Evolutionary conservation across 2,329 filamentous ascomycete genomes (phyloP), one percentile per base, ranked within the genome.

Genomic region (Zymoseptoria ardabiliae): DNA sequence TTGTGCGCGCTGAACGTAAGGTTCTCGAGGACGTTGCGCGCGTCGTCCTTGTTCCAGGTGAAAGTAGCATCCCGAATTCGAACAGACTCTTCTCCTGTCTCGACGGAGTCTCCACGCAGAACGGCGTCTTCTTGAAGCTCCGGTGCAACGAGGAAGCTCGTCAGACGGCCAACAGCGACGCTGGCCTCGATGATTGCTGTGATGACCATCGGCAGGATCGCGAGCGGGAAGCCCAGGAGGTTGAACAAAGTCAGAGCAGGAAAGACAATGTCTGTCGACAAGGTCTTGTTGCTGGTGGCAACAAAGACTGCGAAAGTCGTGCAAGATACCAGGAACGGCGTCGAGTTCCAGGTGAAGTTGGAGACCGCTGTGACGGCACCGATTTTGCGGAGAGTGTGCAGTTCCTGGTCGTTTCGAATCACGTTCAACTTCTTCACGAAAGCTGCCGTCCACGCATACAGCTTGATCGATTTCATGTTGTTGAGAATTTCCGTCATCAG

Each of bases 401-500:
- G 80, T 76, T 99, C 94, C 68, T 91, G 85, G 70, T 99, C 94
- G 75, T 99, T 99, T 75, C 94, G 86, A 61, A 99, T 91, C 73
- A 90, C 89, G 76, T 94, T 97, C 60, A 99, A 85, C 76, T 96
- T 96, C 75, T 91, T 94, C 87, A 97, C 96, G 72, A 99, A 99
- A 13, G 94, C 93, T 28, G 87, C 88, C 30, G 92, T 93, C 94
- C 94, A 99, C 28, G 94, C 94, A 73, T 97, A 99, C 20, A 99
- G 84, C 78, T 99, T 99, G 79, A 99, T 81, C 72, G 91, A 96
- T 80, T 99, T 99, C 90, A 99, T 99, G 77, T 97, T 97, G 80
- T 95, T 97, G 71, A 99, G 81, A 66, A 99, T 99, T 75, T 99
- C 94, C 6, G 93, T 95, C 81, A 97, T 97, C 60, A 99, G 78